Base-by-base conservation (phyloP, 2,329 filamentous ascomycete species). In the Fusarium sp. region DNA sequence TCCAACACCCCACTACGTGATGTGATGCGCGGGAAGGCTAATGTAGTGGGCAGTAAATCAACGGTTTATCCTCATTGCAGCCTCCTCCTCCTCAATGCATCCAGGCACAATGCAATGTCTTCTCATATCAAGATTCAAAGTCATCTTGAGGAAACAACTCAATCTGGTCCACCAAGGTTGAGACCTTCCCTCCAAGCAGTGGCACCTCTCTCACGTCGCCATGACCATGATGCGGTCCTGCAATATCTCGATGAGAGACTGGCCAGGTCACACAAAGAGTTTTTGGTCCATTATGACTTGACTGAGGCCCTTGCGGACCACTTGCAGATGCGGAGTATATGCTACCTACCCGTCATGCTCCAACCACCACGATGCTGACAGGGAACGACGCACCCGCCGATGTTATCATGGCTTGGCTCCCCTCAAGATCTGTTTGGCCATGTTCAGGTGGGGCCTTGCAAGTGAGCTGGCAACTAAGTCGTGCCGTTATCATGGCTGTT, bases 21-120 rank as follows among this genome's bases (percentile, higher is more conserved):
- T 70, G 56, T 74, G 73, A 65, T 70, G 67, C 64, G 66, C 75
- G 75, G 75, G 75, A 76, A 75, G 74, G 44, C 74, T 76, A 75
- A 76, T 73, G 73, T 75, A 75, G 64, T 55, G 48, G 55, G 71
- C 60, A 67, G 51, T 68, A 67, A 65, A 60, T 62, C 57, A 53
- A 66, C 56, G 64, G 62, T 53, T 53, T 64, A 71, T 71, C 66
- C 57, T 71, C 68, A 64, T 66, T 52, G 22, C 22, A 22, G 22
- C 56, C 56, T 46, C 56, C 56, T 46, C 53, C 43, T 55, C 44
- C 37, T 57, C 47, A n/a, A 40, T 56, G n/a, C 22, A 32, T 50
- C 33, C 24, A 49, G 46, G 33, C 24, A 63, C 33, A 19, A 50
- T 47, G 33, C 44, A 46, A 33, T 44, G 50, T 28, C 39, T 47